Evolutionary conservation across 768 basidiomycete genomes (phyloP).

Genomic region (Termitomyces sp.): DNA sequence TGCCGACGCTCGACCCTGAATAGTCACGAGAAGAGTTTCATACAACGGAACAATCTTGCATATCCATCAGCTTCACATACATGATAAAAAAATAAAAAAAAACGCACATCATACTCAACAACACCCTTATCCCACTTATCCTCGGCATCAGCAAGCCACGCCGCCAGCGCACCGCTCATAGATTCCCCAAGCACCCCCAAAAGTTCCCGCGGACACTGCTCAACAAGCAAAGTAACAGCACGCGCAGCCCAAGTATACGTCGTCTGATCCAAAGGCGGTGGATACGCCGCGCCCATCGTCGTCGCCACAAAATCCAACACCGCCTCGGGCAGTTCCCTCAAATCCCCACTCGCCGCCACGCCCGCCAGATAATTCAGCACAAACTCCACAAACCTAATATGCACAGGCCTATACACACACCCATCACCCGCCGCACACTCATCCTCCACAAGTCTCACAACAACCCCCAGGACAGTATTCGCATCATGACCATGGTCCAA

Average conservation of each 20-base stretch:
- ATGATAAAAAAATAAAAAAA: constrained; percentile 1
- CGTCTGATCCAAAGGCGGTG: constrained; percentile 54
- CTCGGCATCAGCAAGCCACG: constrained; percentile 66
- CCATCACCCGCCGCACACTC: neutral
- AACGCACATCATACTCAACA: constrained; percentile 55
- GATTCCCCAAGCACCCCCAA: constrained; percentile 27
- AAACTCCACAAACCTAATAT: constrained; percentile 55
- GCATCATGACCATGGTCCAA: constrained; percentile 60
- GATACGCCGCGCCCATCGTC: constrained; percentile 60
- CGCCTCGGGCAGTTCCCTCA: constrained; percentile 48
- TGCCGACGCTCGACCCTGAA: constrained; percentile 40
- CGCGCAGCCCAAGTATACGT: constrained; percentile 61
- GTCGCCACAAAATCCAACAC: constrained; percentile 61
- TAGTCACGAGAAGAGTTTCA: constrained; percentile 49
- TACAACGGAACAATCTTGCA: constrained; percentile 61
- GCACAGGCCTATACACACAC: constrained; percentile 2
- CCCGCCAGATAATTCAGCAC: constrained; percentile 51
- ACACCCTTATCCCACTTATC: constrained; percentile 48
- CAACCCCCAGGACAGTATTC: constrained; percentile 48
- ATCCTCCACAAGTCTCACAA: constrained; percentile 42
- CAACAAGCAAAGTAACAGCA: constrained; percentile 51
- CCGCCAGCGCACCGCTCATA: constrained; percentile 41
- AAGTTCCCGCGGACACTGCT: constrained; percentile 42
- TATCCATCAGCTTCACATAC: neutral
- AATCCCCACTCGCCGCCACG: constrained; percentile 32